A percentile compares a stretch with the other conserved stretches of the same genome.
These are phyloP conservation scores for Infundibulicybe gibba DNA, from an alignment of 768 basidiomycete species.

Conservation along the genomic window DNA sequence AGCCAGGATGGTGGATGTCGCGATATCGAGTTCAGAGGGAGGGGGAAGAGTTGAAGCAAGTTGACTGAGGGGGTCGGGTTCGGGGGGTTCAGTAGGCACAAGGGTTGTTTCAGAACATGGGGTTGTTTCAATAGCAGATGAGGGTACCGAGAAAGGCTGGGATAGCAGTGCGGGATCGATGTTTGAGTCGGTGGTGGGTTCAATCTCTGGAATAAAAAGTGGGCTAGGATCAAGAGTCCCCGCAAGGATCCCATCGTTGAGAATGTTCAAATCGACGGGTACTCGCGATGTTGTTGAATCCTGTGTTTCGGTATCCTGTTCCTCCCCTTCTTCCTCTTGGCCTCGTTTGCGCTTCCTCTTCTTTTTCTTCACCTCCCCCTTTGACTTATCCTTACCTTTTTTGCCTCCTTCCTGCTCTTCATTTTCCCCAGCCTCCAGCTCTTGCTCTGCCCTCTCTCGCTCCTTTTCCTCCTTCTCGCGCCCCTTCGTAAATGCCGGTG, in stretches of 20 bases:
- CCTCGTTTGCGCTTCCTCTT: slow-evolving; percentile 30
- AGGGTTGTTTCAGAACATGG: background rate
- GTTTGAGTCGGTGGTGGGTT: slow-evolving; percentile 39
- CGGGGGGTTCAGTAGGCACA: slow-evolving; percentile 7
- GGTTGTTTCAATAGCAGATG: background rate
- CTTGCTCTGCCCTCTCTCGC: slow-evolving; percentile 34
- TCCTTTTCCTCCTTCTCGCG: slow-evolving; percentile 65
- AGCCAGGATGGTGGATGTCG: slow-evolving; percentile 57
- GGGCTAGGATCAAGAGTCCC: slow-evolving; percentile 40
- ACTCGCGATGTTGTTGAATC: slow-evolving; percentile 12
- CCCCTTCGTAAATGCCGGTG: slow-evolving; percentile 82
- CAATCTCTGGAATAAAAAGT: slow-evolving; percentile 42
- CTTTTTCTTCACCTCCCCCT: slow-evolving; percentile 23
- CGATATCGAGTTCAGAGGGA: slow-evolving; percentile 47
- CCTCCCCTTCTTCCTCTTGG: slow-evolving; percentile 30
- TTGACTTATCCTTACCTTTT: slow-evolving; percentile 20
- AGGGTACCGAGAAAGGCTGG: slow-evolving; percentile 8
- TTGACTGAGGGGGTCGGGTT: slow-evolving; percentile 2
- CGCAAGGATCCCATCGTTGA: slow-evolving; percentile 66
- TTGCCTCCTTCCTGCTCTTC: slow-evolving; percentile 17
- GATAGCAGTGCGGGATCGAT: slow-evolving; percentile 56
- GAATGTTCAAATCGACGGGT: slow-evolving; percentile 52
- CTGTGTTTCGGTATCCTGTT: slow-evolving; percentile 34
- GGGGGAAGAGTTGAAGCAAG: slow-evolving; percentile 21
- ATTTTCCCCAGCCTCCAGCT: slow-evolving; percentile 21